Evolutionary conservation across 371 early-diverging fungal species (phyloP), one percentile per base, ranked within the genome.

Genomic region (Mortierella sp.): DNA sequence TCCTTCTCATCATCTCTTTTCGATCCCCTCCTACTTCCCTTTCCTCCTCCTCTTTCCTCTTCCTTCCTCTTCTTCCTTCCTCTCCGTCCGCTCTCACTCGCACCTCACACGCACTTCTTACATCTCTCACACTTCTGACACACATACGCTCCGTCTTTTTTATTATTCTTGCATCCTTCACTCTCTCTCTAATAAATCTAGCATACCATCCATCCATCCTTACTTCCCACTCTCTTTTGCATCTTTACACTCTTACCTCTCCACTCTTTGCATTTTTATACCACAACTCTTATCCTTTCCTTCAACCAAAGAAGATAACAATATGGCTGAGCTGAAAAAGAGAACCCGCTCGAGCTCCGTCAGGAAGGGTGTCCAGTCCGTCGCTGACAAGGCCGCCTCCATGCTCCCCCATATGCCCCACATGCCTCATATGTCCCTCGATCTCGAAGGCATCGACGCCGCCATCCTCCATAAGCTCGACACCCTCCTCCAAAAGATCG

Each of bases 381-480:
- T 79, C 4, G 85, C 85, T 16, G 75, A 60, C 54, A 86, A 86
- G 78, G 87, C 82, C 43, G 87, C 87, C 18, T 78, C 80, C 44
- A 79, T 82, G 80, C 82, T 86, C 24, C 87, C 87, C 0, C 63
- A 63, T 63, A 63, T 63, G 63, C 63, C 63, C 4, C 63, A 60
- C 14, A 60, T 60, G 63, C 63, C 63, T 16, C 63, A 63, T 35
- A 63, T 63, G 63, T 35, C 63, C 35, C 55, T 86, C 43, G 87
- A 82, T 51, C 78, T 86, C 44, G 87, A 86, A 35, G 83, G 79
- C 60, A 86, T 86, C 70, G 87, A 86, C 70, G 56, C 80, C 35
- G 80, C 87, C 75, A 82, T 86, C 65, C 80, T 86, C 29, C 80
- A 82, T 65, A 82, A 82, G 55, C 80, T 86, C 35, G 82, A 86